These are phyloP conservation scores for Hyaloraphidium curvatum DNA, from an alignment of 192 early-diverging fungal genomes.

Conservation along the genomic window DNA sequence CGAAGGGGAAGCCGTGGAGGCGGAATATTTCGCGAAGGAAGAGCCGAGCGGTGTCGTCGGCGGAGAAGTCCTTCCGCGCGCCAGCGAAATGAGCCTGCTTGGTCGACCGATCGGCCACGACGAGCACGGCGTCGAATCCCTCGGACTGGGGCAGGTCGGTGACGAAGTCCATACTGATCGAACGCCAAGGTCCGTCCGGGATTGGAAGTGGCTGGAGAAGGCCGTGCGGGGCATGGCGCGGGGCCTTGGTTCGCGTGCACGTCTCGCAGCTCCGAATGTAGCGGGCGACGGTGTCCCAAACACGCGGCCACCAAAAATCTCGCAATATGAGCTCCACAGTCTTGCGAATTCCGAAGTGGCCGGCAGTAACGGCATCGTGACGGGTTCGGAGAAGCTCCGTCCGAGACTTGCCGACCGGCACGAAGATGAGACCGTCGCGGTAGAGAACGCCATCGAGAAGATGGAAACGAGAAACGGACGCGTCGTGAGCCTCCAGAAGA, in stretches of 20 bases:
- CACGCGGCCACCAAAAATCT: constrained; percentile 13
- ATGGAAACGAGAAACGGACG: no score
- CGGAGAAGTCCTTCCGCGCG: no score
- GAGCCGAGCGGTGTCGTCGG: no score
- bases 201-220: constrained; percentile 12
- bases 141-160: constrained; percentile 6
- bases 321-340: constrained; percentile 15
- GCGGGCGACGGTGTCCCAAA: constrained; percentile 10
- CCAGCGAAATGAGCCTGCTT: constrained; percentile 15
- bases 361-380: constrained; percentile 12
- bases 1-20: no score
- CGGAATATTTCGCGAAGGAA: no score
- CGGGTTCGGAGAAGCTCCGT: constrained; percentile 6
- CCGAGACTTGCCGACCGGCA: neutral
- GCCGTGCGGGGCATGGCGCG: constrained; percentile 15
- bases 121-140: constrained; percentile 15
- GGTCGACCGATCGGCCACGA: constrained; percentile 22
- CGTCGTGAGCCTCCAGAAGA: no score
- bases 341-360: constrained; percentile 16
- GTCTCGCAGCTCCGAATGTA: constrained; percentile 15
- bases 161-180: constrained; percentile 26
- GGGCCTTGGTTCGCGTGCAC: constrained; percentile 14
- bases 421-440: no score
- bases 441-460: no score
- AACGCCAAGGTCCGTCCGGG: constrained; percentile 12